Conservation (phyloP, 2,329 filamentous ascomycete genomes). For the Daldinia eschscholtzii region DNA sequence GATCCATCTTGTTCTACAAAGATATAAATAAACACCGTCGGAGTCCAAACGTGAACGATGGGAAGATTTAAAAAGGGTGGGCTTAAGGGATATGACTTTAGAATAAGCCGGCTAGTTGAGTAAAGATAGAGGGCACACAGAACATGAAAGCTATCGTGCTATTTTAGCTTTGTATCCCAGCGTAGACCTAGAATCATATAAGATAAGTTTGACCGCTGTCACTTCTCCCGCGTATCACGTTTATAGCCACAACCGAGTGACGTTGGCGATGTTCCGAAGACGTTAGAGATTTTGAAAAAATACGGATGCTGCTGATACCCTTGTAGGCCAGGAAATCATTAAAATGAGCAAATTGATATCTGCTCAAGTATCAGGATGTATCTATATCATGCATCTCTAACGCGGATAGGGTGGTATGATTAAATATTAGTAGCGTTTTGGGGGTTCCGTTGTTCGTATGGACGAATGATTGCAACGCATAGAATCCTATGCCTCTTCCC, state of each 20-base stretch:
- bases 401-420: not conserved
- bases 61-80: too few species aligned
- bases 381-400: not conserved
- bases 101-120: not conserved
- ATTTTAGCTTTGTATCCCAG: not conserved
- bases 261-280: not conserved
- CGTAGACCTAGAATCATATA: not conserved
- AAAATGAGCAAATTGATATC: not conserved
- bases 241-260: not conserved
- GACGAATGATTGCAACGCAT: not conserved
- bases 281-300: not conserved
- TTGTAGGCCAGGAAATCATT: not conserved
- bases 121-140: not conserved
- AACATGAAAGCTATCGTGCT: not conserved
- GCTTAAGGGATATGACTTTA: not conserved
- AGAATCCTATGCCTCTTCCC: not conserved
- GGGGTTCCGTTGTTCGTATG: not conserved
- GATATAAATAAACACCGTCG: not conserved
- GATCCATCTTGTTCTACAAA: constrained; percentile 22
- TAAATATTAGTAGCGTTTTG: not conserved
- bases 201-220: not conserved
- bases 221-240: not conserved
- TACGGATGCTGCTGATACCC: not conserved
- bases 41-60: not conserved
- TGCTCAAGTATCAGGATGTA: not conserved